Conservation (phyloP, 352 stramenopile species). For the Halophytophthora batemanensis region DNA sequence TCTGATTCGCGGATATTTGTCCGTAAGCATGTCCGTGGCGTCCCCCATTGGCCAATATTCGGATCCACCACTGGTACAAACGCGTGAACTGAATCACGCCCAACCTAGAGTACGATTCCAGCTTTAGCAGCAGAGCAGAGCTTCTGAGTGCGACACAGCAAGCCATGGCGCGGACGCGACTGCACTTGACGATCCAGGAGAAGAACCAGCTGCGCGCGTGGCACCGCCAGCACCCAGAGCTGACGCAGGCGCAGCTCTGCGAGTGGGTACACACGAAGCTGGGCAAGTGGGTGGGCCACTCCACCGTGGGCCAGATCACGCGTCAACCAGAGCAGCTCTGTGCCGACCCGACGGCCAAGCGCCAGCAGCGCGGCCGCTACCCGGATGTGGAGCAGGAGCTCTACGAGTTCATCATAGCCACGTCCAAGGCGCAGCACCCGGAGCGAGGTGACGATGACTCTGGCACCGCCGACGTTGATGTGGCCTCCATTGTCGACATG, state of each 20-base stretch:
- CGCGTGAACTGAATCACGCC: too few relatives aligned
- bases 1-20: too few relatives aligned
- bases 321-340: constrained; percentile 23
- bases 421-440: neutral
- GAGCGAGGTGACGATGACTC: constrained; percentile 1
- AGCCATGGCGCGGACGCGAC: constrained; percentile 18
- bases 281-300: constrained; percentile 35
- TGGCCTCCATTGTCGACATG: too few relatives aligned
- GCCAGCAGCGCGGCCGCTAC: constrained; percentile 31
- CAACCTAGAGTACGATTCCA: too few relatives aligned
- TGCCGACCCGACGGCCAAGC: constrained; percentile 28
- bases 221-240: constrained; percentile 20
- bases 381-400: constrained; percentile 33
- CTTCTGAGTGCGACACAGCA: too few relatives aligned
- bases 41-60: too few relatives aligned
- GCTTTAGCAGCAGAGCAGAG: too few relatives aligned
- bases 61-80: too few relatives aligned
- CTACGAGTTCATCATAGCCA: constrained; percentile 13
- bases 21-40: too few relatives aligned
- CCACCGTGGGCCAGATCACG: constrained; percentile 36
- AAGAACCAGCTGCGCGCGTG: constrained; percentile 33
- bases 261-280: constrained; percentile 29
- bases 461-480: constrained; percentile 2
- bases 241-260: constrained; percentile 40
- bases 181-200: constrained; percentile 36